Evolutionary conservation across 768 basidiomycete species (phyloP), one percentile per base, ranked within the genome.

Genomic region (Leccinum boreale): DNA sequence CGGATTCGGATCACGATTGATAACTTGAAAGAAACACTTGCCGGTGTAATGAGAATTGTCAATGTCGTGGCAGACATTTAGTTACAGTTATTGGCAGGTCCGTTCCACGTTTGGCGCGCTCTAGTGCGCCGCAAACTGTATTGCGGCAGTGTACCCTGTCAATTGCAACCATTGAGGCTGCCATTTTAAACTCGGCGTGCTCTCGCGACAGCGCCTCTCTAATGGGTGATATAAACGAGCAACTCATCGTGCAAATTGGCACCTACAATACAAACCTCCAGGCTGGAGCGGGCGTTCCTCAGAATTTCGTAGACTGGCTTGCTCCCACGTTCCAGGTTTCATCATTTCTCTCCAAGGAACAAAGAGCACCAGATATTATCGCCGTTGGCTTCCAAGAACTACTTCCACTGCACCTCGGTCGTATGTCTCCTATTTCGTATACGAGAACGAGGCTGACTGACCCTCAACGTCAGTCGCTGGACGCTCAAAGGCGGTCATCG

Each of bases 311-410:
- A 3, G 89, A 92, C 75, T 98, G 95, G 95, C 82, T 98, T 24
- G 79, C 84, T 3, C 93, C 94, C 28, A 90, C 90, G 0, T 73
- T 94, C 9, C 85, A 86, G 56, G 88, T 90, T 8, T 88, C 90
- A 36, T 77, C 77, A 53, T 86, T 91, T 74, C 83, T 92, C 31
- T 79, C 86, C 33, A 81, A 78, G 53, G 77, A 82, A 65, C 73
- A 74, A 55, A 76, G 84, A 57, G 84, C 90, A 5, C 92, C 94
- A 42, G 93, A 94, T 70, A 83, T 95, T 33, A 82, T 96, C 45
- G 94, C 87, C 6, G 89, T 98, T 53, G 93, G 92, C 3, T 94
- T 97, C 62, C 96, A 98, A 70, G 96, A 98, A 70, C 79, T 97
- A 24, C 78, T 96, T 11, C 94, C 94, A 7, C 79, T 98, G 3